Conservation (phyloP, 768 basidiomycete genomes). For the Naganishia antarctica region DNA sequence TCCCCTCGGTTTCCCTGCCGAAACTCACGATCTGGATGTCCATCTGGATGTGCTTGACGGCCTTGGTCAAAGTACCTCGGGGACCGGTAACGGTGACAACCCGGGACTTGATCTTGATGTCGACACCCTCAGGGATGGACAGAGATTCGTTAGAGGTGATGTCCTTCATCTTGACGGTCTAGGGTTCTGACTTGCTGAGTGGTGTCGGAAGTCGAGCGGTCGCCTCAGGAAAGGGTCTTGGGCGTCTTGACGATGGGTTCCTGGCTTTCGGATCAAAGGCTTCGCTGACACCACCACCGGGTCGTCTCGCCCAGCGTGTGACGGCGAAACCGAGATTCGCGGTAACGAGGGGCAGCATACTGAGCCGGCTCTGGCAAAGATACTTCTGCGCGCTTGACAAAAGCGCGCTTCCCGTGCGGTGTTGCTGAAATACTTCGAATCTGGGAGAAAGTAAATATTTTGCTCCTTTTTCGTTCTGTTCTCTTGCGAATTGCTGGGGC, state of each 20-base stretch:
- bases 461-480: neutral
- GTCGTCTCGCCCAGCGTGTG: constrained; percentile 2
- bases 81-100: constrained; percentile 87
- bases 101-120: constrained; percentile 81
- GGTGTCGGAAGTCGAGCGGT: constrained; percentile 19
- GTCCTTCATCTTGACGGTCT: constrained; percentile 47
- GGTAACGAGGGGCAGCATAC: neutral
- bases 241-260: neutral
- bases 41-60: constrained; percentile 57
- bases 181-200: constrained; percentile 23
- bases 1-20: neutral
- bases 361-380: neutral
- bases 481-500: no score
- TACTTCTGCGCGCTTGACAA: neutral
- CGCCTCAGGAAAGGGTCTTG: neutral
- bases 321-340: constrained; percentile 18
- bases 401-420: neutral
- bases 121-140: constrained; percentile 60
- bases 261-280: constrained; percentile 2
- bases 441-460: neutral
- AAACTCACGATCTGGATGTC: constrained; percentile 50
- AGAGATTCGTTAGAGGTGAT: constrained; percentile 48
- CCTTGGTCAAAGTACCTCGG: constrained; percentile 76
- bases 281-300: constrained; percentile 9
- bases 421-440: neutral